These are phyloP conservation scores for Ehretia macrophylla DNA, from an alignment of 257 asterid species.

Conservation along the genomic window DNA sequence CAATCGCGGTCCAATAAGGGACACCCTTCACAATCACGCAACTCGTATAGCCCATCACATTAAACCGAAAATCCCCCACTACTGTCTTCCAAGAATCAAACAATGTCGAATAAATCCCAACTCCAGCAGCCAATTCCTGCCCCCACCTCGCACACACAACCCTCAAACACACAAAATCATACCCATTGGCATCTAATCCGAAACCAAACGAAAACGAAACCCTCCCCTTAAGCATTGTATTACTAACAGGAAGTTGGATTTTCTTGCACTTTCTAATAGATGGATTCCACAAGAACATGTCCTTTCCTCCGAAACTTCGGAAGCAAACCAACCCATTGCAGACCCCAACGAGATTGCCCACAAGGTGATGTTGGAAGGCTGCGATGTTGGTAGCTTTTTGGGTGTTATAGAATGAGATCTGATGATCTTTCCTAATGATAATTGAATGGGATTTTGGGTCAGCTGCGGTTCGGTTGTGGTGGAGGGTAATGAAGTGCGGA, in stretches of 20 bases:
- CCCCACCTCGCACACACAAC: not conserved
- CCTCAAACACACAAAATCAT: constrained; percentile 2
- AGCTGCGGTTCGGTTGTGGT: not conserved
- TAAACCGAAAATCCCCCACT: not conserved
- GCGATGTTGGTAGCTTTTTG: not conserved
- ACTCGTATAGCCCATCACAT: not conserved
- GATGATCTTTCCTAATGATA: not conserved
- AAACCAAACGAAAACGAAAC: constrained; percentile 1
- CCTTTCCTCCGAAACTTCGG: constrained; percentile 4
- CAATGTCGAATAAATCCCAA: constrained; percentile 3
- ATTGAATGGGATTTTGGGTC: not conserved
- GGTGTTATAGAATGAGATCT: not conserved
- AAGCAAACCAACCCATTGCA: not conserved
- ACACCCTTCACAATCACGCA: not conserved
- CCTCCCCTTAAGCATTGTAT: not conserved
- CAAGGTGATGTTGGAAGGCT: not conserved
- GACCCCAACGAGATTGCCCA: not conserved
- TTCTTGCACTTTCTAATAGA: not conserved
- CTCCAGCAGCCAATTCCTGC: not conserved
- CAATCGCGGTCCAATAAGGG: constrained; percentile 1
- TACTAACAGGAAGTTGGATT: not conserved
- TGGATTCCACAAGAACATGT: not conserved
- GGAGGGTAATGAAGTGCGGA: not conserved
- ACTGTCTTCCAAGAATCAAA: not conserved
- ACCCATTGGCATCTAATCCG: not conserved